Conservation (phyloP, 768 basidiomycete genomes). For the Suillus decipiens region DNA sequence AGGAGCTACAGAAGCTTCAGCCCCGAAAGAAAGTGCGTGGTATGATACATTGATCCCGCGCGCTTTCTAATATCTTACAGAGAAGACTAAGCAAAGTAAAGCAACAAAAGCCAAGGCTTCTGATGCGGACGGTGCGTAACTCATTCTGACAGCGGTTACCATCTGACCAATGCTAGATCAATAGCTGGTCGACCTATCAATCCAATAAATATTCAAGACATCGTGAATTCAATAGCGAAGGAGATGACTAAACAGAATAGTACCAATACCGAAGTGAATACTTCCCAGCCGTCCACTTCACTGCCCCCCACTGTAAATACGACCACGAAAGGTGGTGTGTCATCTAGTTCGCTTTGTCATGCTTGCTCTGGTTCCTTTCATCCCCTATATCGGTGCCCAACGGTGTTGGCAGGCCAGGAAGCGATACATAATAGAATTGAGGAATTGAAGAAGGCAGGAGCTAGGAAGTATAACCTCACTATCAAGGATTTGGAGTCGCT, state of each 20-base stretch:
- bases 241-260: neutral
- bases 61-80: neutral
- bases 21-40: constrained; percentile 4
- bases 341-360: constrained; percentile 36
- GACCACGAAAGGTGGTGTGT: constrained; percentile 2
- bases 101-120: neutral
- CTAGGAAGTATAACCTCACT: constrained; percentile 26
- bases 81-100: constrained; percentile 1
- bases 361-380: constrained; percentile 52
- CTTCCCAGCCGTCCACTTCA: constrained; percentile 1
- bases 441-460: constrained; percentile 37
- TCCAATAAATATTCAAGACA: neutral
- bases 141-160: neutral
- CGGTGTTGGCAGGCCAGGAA: constrained; percentile 43
- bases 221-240: neutral
- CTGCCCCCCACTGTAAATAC: neutral
- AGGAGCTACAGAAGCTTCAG: neutral
- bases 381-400: constrained; percentile 49
- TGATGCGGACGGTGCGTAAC: neutral
- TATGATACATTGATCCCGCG: neutral
- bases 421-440: constrained; percentile 47
- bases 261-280: constrained; percentile 1
- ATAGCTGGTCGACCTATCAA: neutral
- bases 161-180: constrained; percentile 7
- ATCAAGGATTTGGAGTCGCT: constrained; percentile 44